phyloP scores from a whole-genome alignment of 441 rosid genomes.

The Jatropha multifida region DNA sequence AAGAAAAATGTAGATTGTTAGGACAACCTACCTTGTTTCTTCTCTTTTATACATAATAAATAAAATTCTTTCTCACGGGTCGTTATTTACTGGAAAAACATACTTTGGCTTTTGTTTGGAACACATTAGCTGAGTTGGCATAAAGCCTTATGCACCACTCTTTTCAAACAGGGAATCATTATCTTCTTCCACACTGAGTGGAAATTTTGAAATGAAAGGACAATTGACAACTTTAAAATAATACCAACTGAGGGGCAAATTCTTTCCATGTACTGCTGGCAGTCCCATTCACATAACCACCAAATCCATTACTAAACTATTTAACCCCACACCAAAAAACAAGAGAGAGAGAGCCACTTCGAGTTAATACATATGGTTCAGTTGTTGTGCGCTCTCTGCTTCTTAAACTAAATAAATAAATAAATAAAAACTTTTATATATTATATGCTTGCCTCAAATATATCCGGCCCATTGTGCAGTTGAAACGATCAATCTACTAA shows the following conservation, averaged over 20 bases:
- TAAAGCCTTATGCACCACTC: constrained; percentile 2
- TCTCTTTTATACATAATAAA: no score
- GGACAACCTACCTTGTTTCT: no score
- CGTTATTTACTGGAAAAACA: background rate
- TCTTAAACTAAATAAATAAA: background rate
- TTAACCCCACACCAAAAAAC: background rate
- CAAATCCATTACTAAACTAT: background rate
- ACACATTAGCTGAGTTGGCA: background rate
- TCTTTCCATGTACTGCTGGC: background rate
- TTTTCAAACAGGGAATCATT: constrained; percentile 22
- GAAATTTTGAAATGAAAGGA: constrained; percentile 12
- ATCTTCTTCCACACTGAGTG: constrained; percentile 14
- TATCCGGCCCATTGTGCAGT: no score
- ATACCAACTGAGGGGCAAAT: background rate
- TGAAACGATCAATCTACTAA: no score
- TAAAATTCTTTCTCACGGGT: background rate
- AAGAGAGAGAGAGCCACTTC: background rate
- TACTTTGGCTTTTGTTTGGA: background rate
- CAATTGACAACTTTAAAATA: constrained; percentile 3
- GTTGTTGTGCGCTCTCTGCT: background rate
- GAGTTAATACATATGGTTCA: background rate
- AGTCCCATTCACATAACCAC: constrained; percentile 2
- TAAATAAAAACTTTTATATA: no score
- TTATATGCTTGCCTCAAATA: no score
- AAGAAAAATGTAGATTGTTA: no score